These are phyloP conservation scores for Trypanosoma avium DNA, from an alignment of 208 protist species.

Conservation along the genomic window DNA sequence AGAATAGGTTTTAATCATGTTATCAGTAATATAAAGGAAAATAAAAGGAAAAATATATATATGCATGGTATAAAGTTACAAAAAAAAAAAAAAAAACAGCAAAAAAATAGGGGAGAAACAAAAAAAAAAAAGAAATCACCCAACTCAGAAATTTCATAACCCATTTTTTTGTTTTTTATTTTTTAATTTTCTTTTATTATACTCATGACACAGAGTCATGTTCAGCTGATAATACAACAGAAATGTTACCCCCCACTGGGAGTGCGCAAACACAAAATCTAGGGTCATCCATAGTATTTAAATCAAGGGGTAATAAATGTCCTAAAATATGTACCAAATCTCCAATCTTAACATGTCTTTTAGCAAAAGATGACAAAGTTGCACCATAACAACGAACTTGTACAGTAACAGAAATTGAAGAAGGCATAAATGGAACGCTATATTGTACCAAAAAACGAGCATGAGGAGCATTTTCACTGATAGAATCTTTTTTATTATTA, in stretches of 20 bases:
- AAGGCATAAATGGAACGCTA: slow-evolving; percentile 49
- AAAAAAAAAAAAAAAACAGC: neutral
- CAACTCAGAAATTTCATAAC: neutral
- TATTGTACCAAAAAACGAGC: slow-evolving; percentile 63
- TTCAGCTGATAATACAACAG: slow-evolving; percentile 44
- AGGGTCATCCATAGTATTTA: slow-evolving; percentile 9
- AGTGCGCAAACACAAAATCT: slow-evolving; percentile 59
- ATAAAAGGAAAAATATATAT: neutral
- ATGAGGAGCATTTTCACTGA: slow-evolving; percentile 23
- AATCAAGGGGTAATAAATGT: slow-evolving; percentile 50
- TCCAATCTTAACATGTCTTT: slow-evolving; percentile 41
- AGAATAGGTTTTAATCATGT: neutral
- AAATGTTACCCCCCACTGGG: slow-evolving; percentile 79
- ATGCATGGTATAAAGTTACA: too few species aligned
- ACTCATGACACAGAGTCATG: neutral
- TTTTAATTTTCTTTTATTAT: neutral
- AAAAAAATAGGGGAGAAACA: slow-evolving; percentile 17
- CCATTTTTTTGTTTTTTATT: slow-evolving; percentile 10
- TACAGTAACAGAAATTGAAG: slow-evolving; percentile 28
- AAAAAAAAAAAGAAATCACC: slow-evolving; percentile 12
- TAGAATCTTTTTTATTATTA: neutral
- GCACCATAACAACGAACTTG: slow-evolving; percentile 59
- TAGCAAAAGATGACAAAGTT: slow-evolving; percentile 58
- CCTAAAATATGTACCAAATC: slow-evolving; percentile 86
- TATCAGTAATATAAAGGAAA: neutral